These are phyloP conservation scores for Poterioochromonas sp. DNA, from an alignment of 352 stramenopile species.

Conservation along the genomic window DNA sequence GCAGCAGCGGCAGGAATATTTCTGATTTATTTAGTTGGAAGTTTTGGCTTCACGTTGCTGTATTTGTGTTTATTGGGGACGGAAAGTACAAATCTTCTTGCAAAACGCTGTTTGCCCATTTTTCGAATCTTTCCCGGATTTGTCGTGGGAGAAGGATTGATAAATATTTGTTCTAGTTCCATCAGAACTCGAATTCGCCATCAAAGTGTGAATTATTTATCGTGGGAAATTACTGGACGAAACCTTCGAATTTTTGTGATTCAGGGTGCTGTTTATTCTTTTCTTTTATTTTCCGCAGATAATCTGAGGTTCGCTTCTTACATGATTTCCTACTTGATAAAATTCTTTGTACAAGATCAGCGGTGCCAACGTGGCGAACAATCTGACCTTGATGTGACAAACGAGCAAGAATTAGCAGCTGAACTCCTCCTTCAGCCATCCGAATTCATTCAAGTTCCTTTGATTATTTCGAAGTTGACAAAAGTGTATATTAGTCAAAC, in stretches of 20 bases:
- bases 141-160: conserved; percentile 50
- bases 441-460: conserved; percentile 50
- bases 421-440: conserved; percentile 44
- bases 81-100: too few relatives aligned
- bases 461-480: conserved; percentile 49
- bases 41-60: neutral
- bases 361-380: neutral
- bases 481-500: conserved; percentile 42
- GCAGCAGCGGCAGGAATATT: neutral
- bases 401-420: neutral
- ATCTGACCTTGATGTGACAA: neutral
- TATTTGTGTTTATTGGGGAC: neutral
- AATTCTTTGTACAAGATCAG: neutral
- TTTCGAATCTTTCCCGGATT: conserved; percentile 50
- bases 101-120: neutral
- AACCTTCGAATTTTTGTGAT: conserved; percentile 41
- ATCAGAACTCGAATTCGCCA: conserved; percentile 33
- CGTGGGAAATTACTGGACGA: conserved; percentile 46
- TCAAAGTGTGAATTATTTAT: conserved; percentile 39
- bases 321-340: conserved; percentile 6
- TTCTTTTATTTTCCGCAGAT: conserved; percentile 40
- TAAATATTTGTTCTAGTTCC: conserved; percentile 39
- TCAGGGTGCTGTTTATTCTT: conserved; percentile 35
- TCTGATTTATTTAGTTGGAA: neutral
- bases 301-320: conserved; percentile 13